Percentiles rank a stretch among this genome's conserved stretches.
Evolutionary conservation across 2,329 filamentous ascomycete species (phyloP).

Genomic region (Sporothrix dimorphospora): DNA sequence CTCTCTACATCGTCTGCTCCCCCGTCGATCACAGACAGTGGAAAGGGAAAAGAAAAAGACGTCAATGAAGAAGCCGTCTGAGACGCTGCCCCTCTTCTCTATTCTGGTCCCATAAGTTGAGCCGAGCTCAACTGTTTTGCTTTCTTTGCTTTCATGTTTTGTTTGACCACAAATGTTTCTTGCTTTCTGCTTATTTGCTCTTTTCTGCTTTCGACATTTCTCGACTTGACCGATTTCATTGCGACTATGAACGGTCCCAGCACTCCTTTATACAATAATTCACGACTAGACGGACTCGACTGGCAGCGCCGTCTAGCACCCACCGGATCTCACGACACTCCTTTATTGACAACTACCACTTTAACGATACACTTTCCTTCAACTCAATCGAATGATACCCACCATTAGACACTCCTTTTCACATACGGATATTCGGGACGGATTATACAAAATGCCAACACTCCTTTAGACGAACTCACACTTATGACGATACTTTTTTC

Average conservation of each 20-base stretch:
- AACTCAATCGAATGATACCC: conserved; percentile 45
- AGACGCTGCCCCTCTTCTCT: background rate
- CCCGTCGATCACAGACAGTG: conserved; percentile 38
- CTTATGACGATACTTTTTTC: conserved; percentile 43
- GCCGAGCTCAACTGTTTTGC: conserved; percentile 20
- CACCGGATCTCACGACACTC: conserved; percentile 41
- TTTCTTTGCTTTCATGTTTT: background rate
- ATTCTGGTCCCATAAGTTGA: background rate
- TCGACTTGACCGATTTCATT: conserved; percentile 35
- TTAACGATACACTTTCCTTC: conserved; percentile 41
- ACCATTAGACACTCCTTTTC: conserved; percentile 52
- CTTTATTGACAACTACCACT: conserved; percentile 34
- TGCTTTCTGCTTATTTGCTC: conserved; percentile 34
- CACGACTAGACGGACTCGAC: conserved; percentile 28
- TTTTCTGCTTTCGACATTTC: conserved; percentile 29
- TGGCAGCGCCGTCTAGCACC: conserved; percentile 37
- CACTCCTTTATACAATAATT: conserved; percentile 28
- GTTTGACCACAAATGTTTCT: conserved; percentile 3
- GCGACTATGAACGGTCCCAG: conserved; percentile 33
- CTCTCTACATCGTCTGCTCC: conserved; percentile 43
- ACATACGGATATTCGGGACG: conserved; percentile 28
- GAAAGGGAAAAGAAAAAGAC: conserved; percentile 43
- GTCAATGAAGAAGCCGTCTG: conserved; percentile 34
- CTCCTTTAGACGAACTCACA: conserved; percentile 37
- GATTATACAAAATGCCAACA: conserved; percentile 42